A percentile compares a stretch with the other conserved stretches of the same genome.
phyloP scores from a whole-genome alignment of 75 land plant species.

The Selaginella moellendorffii region DNA sequence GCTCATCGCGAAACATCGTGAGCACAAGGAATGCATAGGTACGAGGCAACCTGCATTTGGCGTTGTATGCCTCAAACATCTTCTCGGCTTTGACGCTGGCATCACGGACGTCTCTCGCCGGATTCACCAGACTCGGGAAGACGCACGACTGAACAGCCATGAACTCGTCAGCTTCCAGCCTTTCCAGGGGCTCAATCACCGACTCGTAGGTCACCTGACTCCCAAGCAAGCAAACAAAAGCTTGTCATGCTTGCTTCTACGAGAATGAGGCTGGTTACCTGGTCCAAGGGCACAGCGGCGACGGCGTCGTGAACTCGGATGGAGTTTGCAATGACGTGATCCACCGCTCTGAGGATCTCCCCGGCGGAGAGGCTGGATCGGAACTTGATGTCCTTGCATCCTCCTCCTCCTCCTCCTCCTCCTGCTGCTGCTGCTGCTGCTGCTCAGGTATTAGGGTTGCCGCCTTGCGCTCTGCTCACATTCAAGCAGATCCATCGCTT shows the following conservation, averaged over 20 bases:
- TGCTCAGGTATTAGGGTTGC: neutral
- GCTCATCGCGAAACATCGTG: slow-evolving; percentile 4
- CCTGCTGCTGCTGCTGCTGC: neutral
- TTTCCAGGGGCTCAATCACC: slow-evolving; percentile 58
- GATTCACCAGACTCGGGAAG: slow-evolving; percentile 53
- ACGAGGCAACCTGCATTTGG: slow-evolving; percentile 51
- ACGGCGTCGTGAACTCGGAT: slow-evolving; percentile 60
- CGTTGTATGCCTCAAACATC: slow-evolving; percentile 54
- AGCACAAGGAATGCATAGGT: neutral
- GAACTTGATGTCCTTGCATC: slow-evolving; percentile 13
- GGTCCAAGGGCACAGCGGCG: slow-evolving; percentile 59
- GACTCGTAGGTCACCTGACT: slow-evolving; percentile 56
- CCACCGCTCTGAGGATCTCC: slow-evolving; percentile 51
- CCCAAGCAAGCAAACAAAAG: neutral
- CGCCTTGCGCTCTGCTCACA: neutral
- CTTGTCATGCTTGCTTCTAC: neutral
- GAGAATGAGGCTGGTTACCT: slow-evolving; percentile 29
- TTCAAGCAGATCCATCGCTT: neutral
- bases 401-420: slow-evolving; percentile 1
- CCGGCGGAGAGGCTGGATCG: slow-evolving; percentile 35
- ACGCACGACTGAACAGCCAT: slow-evolving; percentile 67
- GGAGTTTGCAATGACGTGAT: slow-evolving; percentile 49
- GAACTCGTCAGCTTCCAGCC: slow-evolving; percentile 70
- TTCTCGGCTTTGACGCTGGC: slow-evolving; percentile 90
- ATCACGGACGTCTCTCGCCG: slow-evolving; percentile 56